Conservation (phyloP, 2,329 filamentous ascomycete species). For the Rutstroemia sydowiana region DNA sequence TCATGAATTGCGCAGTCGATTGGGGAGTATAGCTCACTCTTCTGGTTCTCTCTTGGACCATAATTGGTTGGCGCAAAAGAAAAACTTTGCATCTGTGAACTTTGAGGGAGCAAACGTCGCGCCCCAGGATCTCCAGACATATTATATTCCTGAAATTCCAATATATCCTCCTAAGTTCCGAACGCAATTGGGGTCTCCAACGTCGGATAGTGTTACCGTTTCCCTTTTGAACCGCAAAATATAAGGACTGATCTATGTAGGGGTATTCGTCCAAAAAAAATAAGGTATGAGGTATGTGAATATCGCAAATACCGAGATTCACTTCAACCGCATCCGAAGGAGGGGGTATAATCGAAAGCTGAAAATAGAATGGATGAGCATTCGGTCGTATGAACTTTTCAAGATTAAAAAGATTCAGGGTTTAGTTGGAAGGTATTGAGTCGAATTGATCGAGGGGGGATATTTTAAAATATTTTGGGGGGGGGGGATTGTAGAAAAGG, state of each 20-base stretch:
- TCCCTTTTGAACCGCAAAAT: no score
- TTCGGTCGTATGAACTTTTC: background rate
- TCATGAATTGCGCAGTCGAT: background rate
- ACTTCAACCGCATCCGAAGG: background rate
- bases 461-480: no score
- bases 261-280: no score
- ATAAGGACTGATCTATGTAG: no score
- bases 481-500: no score
- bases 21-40: conserved; percentile 54
- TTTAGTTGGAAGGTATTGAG: conserved; percentile 5
- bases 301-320: conserved; percentile 1
- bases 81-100: conserved; percentile 65
- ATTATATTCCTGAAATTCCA: conserved; percentile 13
- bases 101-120: conserved; percentile 59
- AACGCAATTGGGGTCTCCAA: no score
- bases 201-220: background rate
- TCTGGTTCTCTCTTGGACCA: conserved; percentile 68
- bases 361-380: background rate
- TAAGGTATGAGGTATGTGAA: background rate
- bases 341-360: conserved; percentile 1
- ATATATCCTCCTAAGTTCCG: background rate
- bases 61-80: conserved; percentile 62
- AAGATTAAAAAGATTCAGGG: background rate
- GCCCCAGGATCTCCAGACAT: conserved; percentile 59
- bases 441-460: no score